Evolutionary conservation across 495 filamentous ascomycete species (phyloP), one percentile per base, ranked within the genome.

Genomic region (Penicillium lagena): DNA sequence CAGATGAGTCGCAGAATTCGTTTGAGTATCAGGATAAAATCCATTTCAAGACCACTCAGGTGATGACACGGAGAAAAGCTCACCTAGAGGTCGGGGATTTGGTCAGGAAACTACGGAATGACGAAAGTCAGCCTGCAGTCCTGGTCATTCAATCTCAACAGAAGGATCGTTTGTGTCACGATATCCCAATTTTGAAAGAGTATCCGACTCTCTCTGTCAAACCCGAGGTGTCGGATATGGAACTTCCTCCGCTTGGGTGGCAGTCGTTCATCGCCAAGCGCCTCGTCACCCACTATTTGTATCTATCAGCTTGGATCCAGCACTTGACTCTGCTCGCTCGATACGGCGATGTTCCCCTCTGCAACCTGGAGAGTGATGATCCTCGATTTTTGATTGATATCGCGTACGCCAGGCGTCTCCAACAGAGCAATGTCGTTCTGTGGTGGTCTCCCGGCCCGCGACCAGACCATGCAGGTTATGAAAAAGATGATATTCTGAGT

Each of bases 401-500:
- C 36, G 87, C 93, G 3, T 99, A 97, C 64, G 93, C 93, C 1
- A 71, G 93, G 40, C 81, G 94, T 9, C 69, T 99, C 40, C 89
- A 93, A 56, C 82, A 86, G 52, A 95, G 90, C 56, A 90, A 90
- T 49, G 87, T 99, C 7, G 85, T 99, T 12, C 75, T 99, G n/a
- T 99, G 93, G 93, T 99, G 93, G 93, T 96, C 90, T 29, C 73
- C 75, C 10, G 83, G 80, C 27, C 80, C 93, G 7, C 79, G 79
- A 42, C 93, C 94, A 22, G 93, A 99, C 54, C 93, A 99, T 69
- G 93, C 91, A 41, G 93, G 91, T 8, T 87, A 95, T 61, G 93
- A 99, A 62, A 87, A 85, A 52, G 93, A 99, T 62, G 89, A 97
- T 61, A 81, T 96, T 34, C 66, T 85, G 0, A 85, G 86, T 3